These are phyloP conservation scores for Phytophthora capsici DNA, from an alignment of 352 stramenopile species.

Conservation along the genomic window DNA sequence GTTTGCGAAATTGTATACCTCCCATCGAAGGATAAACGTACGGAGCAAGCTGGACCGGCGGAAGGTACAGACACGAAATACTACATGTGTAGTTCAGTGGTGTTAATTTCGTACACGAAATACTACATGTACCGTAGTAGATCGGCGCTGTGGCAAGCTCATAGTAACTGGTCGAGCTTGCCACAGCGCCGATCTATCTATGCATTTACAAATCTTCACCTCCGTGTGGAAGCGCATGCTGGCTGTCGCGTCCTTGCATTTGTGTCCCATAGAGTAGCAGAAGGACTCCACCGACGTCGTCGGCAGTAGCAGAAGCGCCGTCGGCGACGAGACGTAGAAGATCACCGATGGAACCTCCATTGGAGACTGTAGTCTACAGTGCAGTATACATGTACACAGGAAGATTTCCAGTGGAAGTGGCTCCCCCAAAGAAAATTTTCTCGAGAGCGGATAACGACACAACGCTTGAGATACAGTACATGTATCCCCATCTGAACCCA, in stretches of 20 bases:
- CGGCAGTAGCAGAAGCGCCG: no score
- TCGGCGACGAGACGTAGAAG: slow-evolving; percentile 37
- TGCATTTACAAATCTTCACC: slow-evolving; percentile 21
- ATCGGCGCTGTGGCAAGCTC: no score
- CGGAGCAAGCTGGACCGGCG: no score
- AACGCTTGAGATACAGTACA: slow-evolving; percentile 39
- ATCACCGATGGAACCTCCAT: slow-evolving; percentile 21
- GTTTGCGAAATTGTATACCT: no score
- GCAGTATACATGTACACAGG: slow-evolving; percentile 37
- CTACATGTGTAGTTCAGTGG: no score
- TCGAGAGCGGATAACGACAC: slow-evolving; percentile 32
- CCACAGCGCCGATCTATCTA: slow-evolving; percentile 17
- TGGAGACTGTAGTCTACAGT: no score
- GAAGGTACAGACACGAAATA: no score
- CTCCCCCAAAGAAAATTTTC: neutral
- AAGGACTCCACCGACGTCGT: slow-evolving; percentile 32
- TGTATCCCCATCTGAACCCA: slow-evolving; percentile 25
- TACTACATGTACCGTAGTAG: no score
- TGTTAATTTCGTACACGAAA: no score
- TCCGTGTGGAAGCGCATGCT: slow-evolving; percentile 21
- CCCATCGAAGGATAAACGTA: no score
- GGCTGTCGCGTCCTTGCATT: slow-evolving; percentile 32
- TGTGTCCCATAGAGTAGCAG: slow-evolving; percentile 41
- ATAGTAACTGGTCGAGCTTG: no score
- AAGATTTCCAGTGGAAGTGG: slow-evolving; percentile 28